Base-by-base conservation (phyloP, 1,139 yeast genomes). In the Kodamaea anthophila region DNA sequence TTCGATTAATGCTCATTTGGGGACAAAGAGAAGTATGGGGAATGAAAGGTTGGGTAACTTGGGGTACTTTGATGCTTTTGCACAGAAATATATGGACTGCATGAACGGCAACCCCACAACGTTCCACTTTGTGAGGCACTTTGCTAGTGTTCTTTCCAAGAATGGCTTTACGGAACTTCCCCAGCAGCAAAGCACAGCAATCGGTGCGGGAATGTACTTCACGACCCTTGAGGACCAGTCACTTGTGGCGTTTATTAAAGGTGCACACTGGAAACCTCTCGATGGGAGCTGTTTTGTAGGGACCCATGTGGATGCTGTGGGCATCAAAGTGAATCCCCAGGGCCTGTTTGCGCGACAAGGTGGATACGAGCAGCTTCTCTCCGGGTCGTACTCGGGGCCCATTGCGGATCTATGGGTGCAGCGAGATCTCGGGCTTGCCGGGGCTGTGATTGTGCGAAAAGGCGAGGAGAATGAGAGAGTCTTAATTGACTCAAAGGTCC, bases 351-450 rank as follows among this genome's bases (percentile, higher is more conserved):
- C 55, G 30, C 21, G 22, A 5, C 9, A 25, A 3, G n/a, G 13
- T 13, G 70, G 69, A 5, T 66, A 62, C 40, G 65, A 63, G 30
- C 42, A 60, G 23, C 51, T 66, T 18, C 71, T 70, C 1, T 69
- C 65, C 10, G 68, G 70, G 1, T 60, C 61, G 2, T 66, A 66
- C 40, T 58, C 65, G 4, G 70, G 70, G 6, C 50, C 63, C 4
- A 51, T 62, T 35, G 53, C 49, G 9, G 44, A 47, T 13, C 41
- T 56, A 3, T 63, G 70, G 68, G 52, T 62, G 46, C 70, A 65
- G 40, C 47, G 73, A 38, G 73, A 66, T 41, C 59, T 66, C 35
- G 72, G 69, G 5, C 42, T 66, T 30, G 72, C 71, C n/a, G 73
- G 73, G 9, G 47, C 64, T 27, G 49, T 65, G 19, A 46, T 61